Evolutionary conservation across 768 basidiomycete species (phyloP).

Genomic region (Asterophora lycoperdoides): DNA sequence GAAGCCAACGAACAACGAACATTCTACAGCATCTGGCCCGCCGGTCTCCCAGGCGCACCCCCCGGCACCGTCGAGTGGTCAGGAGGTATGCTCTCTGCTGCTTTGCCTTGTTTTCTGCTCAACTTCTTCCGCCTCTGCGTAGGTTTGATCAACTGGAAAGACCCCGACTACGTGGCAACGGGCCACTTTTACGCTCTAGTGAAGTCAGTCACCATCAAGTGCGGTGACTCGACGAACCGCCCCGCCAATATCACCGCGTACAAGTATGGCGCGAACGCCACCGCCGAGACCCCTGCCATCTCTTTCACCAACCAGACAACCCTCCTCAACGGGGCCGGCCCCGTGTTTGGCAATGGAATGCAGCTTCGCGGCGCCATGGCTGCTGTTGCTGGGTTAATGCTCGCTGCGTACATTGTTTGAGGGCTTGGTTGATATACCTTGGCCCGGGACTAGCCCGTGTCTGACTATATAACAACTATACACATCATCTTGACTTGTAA

Average conservation of each 20-base stretch:
- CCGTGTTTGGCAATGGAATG: conserved; percentile 5
- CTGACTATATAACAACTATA: too few species aligned
- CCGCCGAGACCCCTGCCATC: conserved; percentile 49
- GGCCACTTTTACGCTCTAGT: conserved; percentile 72
- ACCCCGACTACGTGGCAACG: conserved; percentile 71
- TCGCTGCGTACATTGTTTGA: conserved; percentile 19
- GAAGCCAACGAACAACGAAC: neutral
- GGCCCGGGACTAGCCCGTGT: too few species aligned
- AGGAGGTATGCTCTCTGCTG: conserved; percentile 43
- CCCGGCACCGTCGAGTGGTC: conserved; percentile 75
- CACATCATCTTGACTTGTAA: too few species aligned
- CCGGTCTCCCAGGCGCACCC: conserved; percentile 58
- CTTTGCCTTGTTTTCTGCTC: neutral
- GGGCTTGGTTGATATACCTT: too few species aligned
- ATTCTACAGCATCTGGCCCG: conserved; percentile 67
- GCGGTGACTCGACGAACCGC: conserved; percentile 45
- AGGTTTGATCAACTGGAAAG: conserved; percentile 74
- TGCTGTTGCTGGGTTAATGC: conserved; percentile 21
- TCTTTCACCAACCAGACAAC: conserved; percentile 56
- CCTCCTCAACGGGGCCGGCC: conserved; percentile 43
- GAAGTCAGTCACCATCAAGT: conserved; percentile 59
- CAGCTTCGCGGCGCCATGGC: conserved; percentile 19
- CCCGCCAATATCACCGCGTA: conserved; percentile 55
- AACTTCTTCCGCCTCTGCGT: neutral
- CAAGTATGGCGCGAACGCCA: conserved; percentile 54